Evolutionary conservation across 1,284 basidiomycete genomes (phyloP).

Genomic region (Trichosporon asahii): DNA sequence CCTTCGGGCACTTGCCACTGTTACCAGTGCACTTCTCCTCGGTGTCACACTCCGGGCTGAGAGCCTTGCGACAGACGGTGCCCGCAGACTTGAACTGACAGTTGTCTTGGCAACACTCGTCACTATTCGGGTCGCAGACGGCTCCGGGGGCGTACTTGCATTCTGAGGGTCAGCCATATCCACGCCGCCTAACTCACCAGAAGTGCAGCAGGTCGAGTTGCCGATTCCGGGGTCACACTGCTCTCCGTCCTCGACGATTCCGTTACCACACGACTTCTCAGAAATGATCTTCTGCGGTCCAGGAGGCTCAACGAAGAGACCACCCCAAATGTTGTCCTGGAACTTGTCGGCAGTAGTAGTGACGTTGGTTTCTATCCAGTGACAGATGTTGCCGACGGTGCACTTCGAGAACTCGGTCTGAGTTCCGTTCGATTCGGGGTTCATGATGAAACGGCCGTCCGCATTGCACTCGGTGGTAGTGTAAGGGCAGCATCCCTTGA

Average conservation of each 20-base stretch:
- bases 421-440: conserved; percentile 64
- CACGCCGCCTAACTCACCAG: conserved; percentile 44
- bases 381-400: conserved; percentile 81
- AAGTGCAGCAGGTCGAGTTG: conserved; percentile 70
- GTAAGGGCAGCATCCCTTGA: conserved; percentile 66
- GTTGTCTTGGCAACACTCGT: conserved; percentile 68
- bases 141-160: conserved; percentile 73
- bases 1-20: conserved; percentile 68
- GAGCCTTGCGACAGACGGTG: conserved; percentile 66
- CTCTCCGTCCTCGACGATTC: conserved; percentile 61
- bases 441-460: conserved; percentile 70
- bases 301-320: conserved; percentile 11
- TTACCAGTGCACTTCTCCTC: conserved; percentile 77
- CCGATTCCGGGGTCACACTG: conserved; percentile 81
- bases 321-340: conserved; percentile 5
- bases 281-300: conserved; percentile 34
- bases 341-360: neutral
- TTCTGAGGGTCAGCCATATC: neutral
- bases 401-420: conserved; percentile 74
- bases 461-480: conserved; percentile 64
- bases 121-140: conserved; percentile 74
- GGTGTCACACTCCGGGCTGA: conserved; percentile 68
- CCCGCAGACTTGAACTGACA: conserved; percentile 66
- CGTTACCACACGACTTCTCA: conserved; percentile 51
- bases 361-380: conserved; percentile 35